Evolutionary conservation across 2,329 filamentous ascomycete genomes (phyloP).

Genomic region (Epichloe elymi): DNA sequence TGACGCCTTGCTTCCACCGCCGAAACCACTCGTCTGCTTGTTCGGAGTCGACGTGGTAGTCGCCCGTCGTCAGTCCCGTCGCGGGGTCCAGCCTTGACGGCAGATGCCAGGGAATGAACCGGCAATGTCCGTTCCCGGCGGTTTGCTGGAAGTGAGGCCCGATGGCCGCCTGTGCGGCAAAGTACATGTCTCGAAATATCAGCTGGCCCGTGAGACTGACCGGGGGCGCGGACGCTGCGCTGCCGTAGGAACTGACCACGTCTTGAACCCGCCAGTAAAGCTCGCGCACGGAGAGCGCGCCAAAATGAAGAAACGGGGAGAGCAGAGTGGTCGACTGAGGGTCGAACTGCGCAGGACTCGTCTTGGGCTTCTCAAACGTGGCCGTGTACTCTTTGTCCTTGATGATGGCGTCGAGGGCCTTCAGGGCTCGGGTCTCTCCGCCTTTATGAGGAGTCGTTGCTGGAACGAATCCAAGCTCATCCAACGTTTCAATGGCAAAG

Average conservation of each 20-base stretch:
- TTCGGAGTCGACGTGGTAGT: constrained; percentile 49
- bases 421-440: constrained; percentile 54
- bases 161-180: constrained; percentile 58
- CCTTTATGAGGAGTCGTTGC: constrained; percentile 56
- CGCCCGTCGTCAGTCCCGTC: constrained; percentile 38
- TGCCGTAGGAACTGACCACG: constrained; percentile 42
- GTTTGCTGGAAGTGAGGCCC: constrained; percentile 53
- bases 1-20: constrained; percentile 55
- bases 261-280: constrained; percentile 62
- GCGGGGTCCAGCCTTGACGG: constrained; percentile 41
- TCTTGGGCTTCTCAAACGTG: constrained; percentile 64
- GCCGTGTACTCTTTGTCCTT: constrained; percentile 52
- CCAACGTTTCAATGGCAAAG: constrained; percentile 57
- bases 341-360: constrained; percentile 59
- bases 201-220: constrained; percentile 61
- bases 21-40: constrained; percentile 52
- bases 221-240: constrained; percentile 50
- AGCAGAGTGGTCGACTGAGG: constrained; percentile 62
- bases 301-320: constrained; percentile 64
- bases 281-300: constrained; percentile 53
- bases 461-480: constrained; percentile 53
- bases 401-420: constrained; percentile 44
- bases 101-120: constrained; percentile 72
- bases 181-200: constrained; percentile 74
- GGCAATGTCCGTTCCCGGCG: constrained; percentile 48